Evolutionary conservation across 305 asterid genomes (phyloP), one percentile per base, ranked within the genome.

Genomic region (Fraxinus xanthoxyloides): DNA sequence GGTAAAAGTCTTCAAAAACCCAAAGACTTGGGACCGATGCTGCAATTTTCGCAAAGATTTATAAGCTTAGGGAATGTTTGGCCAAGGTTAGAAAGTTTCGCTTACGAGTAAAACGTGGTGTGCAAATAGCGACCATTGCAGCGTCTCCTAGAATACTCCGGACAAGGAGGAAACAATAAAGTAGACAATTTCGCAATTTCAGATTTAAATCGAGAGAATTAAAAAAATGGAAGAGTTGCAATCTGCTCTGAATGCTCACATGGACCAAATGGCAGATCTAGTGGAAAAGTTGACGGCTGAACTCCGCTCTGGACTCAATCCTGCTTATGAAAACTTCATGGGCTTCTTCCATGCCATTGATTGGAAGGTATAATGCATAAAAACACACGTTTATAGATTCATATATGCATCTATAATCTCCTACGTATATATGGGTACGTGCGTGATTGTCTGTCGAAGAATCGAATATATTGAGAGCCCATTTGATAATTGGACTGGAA

Each of bases 241-340:
- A 31, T 85, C 90, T 32, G 98, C 96, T 2, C 13, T 92, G 82
- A 92, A 89, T 87, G 91, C 97, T 12, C 99, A 95, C 79, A 74
- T 94, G 88, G 97, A 92, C 86, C 98, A 91, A 88, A 87, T 95
- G 94, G 91, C 96, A 82, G 97, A 95, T 91, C 95, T 95, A 83
- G 89, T 95, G 75, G 97, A 93, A 80, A 92, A 91, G 85, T 82
- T 94, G 72, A 77, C 93, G 0, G 91, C 91, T 1, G 98, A 92
- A 80, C 82, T 94, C 74, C 92, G 97, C 23, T 91, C 99, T 8
- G 94, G 97, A 38, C 83, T 95, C 70, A 91, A 85, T 83, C 99
- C 99, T 63, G 98, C 98, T 34, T 94, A 89, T 78, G 92, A 95
- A 24, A 94, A 94, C 84, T 92, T 95, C 85, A 80, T 94, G 85